These are phyloP conservation scores for Arxiozyma heterogenica DNA, from an alignment of 1,139 yeast species.

Conservation along the genomic window DNA sequence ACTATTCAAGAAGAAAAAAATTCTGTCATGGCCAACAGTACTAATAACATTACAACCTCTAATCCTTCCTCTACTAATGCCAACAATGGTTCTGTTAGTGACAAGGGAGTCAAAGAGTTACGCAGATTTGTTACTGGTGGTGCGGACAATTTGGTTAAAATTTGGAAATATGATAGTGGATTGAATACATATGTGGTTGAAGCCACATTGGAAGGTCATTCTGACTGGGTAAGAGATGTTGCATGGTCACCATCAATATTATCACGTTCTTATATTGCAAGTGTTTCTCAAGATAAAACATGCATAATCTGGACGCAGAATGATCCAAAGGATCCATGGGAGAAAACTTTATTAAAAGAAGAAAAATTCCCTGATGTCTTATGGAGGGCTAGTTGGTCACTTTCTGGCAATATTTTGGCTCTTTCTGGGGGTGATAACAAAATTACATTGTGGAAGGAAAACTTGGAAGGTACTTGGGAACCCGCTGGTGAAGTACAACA, in stretches of 20 bases:
- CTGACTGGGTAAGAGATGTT: slow-evolving; percentile 98
- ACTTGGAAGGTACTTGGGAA: slow-evolving; percentile 90
- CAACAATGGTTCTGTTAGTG: neutral
- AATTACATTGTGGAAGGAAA: slow-evolving; percentile 95
- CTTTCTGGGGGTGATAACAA: slow-evolving; percentile 94
- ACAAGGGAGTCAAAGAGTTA: slow-evolving; percentile 33
- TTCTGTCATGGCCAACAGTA: neutral
- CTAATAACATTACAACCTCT: slow-evolving; percentile 1
- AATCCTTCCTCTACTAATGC: slow-evolving; percentile 2
- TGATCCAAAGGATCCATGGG: slow-evolving; percentile 62
- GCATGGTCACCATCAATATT: slow-evolving; percentile 94
- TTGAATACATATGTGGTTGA: slow-evolving; percentile 59
- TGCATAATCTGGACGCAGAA: slow-evolving; percentile 91
- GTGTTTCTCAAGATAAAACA: slow-evolving; percentile 94
- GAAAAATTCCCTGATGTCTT: slow-evolving; percentile 93
- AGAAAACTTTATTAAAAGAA: slow-evolving; percentile 59
- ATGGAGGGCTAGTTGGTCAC: slow-evolving; percentile 98
- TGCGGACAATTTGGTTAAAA: slow-evolving; percentile 83
- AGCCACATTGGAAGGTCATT: slow-evolving; percentile 75
- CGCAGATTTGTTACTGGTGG: slow-evolving; percentile 88
- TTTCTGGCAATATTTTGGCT: slow-evolving; percentile 91
- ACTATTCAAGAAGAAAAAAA: slow-evolving; percentile 23
- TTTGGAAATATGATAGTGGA: slow-evolving; percentile 68
- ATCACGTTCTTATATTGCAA: slow-evolving; percentile 85
- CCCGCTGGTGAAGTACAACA: slow-evolving; percentile 91